phyloP scores from a whole-genome alignment of 2,329 filamentous ascomycete genomes.

The Simplicillium sp. region DNA sequence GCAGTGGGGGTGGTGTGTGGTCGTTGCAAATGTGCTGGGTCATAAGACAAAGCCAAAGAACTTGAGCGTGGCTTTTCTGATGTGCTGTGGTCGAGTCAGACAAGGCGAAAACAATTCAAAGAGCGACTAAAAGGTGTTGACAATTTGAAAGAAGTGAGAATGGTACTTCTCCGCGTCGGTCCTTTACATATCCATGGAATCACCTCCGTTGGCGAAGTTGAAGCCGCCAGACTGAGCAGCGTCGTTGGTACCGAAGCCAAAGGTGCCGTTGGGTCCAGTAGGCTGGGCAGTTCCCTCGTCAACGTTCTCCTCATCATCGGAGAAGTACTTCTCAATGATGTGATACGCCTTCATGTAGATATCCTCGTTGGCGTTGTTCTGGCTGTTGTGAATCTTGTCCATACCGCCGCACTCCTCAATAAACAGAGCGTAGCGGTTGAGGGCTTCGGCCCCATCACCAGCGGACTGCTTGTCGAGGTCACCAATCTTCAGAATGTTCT shows the following conservation, averaged over 20 bases:
- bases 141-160: not conserved
- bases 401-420: slow-evolving; percentile 98
- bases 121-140: not conserved
- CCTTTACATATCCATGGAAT: slow-evolving; percentile 57
- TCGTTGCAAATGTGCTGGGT: not conserved
- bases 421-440: slow-evolving; percentile 96
- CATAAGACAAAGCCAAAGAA: not conserved
- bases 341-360: slow-evolving; percentile 99
- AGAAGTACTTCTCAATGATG: slow-evolving; percentile 99
- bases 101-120: too few relatives aligned
- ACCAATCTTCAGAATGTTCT: slow-evolving; percentile 99
- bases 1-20: not conserved
- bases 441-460: slow-evolving; percentile 62
- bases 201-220: slow-evolving; percentile 74
- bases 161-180: not conserved
- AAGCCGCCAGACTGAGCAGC: slow-evolving; percentile 67
- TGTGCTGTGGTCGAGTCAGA: not conserved
- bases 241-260: slow-evolving; percentile 65
- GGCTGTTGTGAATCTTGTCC: slow-evolving; percentile 99
- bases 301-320: slow-evolving; percentile 91
- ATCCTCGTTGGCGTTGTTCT: slow-evolving; percentile 99
- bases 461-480: slow-evolving; percentile 94
- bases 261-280: slow-evolving; percentile 61
- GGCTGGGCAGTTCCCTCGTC: slow-evolving; percentile 68
- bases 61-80: not conserved